These are phyloP conservation scores for Pilasporangium apinafurcum DNA, from an alignment of 352 stramenopile genomes.

Conservation along the genomic window DNA sequence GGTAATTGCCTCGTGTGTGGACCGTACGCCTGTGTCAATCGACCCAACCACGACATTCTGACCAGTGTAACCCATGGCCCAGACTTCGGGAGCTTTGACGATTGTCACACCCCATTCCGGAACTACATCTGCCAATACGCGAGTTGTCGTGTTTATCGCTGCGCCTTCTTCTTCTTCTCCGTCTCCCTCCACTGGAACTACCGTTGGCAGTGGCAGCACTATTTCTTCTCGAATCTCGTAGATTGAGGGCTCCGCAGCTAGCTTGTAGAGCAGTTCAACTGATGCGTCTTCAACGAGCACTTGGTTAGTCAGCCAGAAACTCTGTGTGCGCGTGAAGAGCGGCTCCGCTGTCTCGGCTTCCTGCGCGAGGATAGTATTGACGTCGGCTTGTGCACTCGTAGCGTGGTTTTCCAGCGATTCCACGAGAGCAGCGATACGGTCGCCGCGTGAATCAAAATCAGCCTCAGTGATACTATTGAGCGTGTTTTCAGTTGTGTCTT, in stretches of 20 bases:
- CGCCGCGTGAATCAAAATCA: neutral
- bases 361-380: constrained; percentile 2
- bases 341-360: constrained; percentile 4
- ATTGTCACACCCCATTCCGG: no score
- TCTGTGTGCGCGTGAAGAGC: constrained; percentile 7
- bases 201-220: constrained; percentile 9
- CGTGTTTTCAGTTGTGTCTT: neutral
- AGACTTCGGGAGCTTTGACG: no score
- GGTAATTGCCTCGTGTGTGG: constrained; percentile 22
- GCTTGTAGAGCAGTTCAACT: constrained; percentile 13
- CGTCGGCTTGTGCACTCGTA: neutral
- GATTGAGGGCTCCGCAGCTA: constrained; percentile 6
- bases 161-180: neutral
- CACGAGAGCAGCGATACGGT: constrained; percentile 3
- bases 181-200: neutral
- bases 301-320: constrained; percentile 23
- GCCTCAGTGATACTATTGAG: neutral
- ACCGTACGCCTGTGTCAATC: constrained; percentile 31
- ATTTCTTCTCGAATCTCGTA: constrained; percentile 10
- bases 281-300: constrained; percentile 16
- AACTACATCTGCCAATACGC: neutral
- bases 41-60: constrained; percentile 25
- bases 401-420: neutral
- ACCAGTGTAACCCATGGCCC: constrained; percentile 15
- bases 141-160: constrained; percentile 1